phyloP scores from a whole-genome alignment of 805 yeast genomes.

The Candida tammaniensis region DNA sequence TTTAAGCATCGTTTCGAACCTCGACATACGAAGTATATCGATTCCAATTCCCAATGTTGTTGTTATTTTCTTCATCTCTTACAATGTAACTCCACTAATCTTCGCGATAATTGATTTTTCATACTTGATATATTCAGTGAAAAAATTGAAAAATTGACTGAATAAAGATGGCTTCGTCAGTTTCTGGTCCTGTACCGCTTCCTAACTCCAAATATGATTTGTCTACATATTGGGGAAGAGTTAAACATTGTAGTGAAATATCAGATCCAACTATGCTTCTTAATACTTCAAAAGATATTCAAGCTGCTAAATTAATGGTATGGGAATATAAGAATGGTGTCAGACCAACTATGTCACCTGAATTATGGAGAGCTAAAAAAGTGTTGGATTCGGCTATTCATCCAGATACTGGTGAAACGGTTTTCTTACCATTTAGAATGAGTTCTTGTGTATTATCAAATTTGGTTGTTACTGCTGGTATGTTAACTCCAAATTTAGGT shows the following conservation, averaged over 20 bases:
- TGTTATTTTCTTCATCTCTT: constrained; percentile 10
- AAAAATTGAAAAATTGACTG: too few species aligned
- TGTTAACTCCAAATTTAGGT: constrained; percentile 93
- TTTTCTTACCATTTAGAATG: constrained; percentile 93
- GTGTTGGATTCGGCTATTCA: constrained; percentile 89
- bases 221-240: constrained; percentile 87
- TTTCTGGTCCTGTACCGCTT: constrained; percentile 75
- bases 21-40: constrained; percentile 48
- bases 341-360: constrained; percentile 63
- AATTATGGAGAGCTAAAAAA: constrained; percentile 85
- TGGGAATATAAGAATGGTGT: constrained; percentile 74
- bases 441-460: constrained; percentile 92
- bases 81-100: not conserved
- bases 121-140: not conserved
- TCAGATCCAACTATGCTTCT: constrained; percentile 90
- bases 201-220: constrained; percentile 83
- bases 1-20: constrained; percentile 45
- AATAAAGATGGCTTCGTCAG: constrained; percentile 92
- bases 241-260: constrained; percentile 88
- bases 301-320: constrained; percentile 59
- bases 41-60: constrained; percentile 49
- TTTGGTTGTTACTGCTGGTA: constrained; percentile 93
- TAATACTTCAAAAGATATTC: constrained; percentile 63
- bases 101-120: not conserved
- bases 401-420: constrained; percentile 96